Base-by-base conservation (phyloP, 345 rosid genomes). In the Erysimum cheiranthoides region DNA sequence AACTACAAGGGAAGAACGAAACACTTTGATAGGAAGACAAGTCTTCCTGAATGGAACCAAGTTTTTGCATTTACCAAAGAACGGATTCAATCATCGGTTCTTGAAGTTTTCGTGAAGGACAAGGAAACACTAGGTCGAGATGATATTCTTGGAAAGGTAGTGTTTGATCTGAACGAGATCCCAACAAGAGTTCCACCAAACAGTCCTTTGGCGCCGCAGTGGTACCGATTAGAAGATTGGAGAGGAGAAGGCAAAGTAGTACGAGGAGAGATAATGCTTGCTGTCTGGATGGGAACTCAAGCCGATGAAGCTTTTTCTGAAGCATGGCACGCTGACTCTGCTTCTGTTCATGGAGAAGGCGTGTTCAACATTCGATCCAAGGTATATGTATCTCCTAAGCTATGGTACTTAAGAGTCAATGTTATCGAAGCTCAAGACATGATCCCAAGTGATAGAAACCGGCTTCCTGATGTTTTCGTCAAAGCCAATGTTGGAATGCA, bases 181-280 rank as follows among this genome's bases (percentile, higher is more conserved):
- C 96, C 98, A 28, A 88, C 93, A 1, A 84, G 97, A 81, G 97
- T 93, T 63, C 97, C 97, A n/a, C 98, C 98, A 2, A 90, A 93
- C 50, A 90, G 97, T 21, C 97, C 97, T 0, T 74, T 93, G 63
- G 98, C 97, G 66, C 96, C 98, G 4, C 97, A 92, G 64, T 93
- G 97, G 98, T 90, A 87, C 64, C 73, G 89, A 40, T 77, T 92
- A 50, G 97, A 90, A 68, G 92, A 90, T 53, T 75, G 90, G 68
- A 82, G 93, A 3, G 89, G 96, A 13, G 83, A 83, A 65, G 92
- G 96, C 9, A 93, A 82, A 73, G 83, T 86, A 51, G 87, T 90
- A 66, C 81, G 88, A 73, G 97, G 96, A 58, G 86, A 91, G 76
- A 71, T 92, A 30, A 93, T 93, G 97, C 75, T 93, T 63, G 98